phyloP scores from a whole-genome alignment of 805 yeast species.

The Saccharomycopsis microspora region DNA sequence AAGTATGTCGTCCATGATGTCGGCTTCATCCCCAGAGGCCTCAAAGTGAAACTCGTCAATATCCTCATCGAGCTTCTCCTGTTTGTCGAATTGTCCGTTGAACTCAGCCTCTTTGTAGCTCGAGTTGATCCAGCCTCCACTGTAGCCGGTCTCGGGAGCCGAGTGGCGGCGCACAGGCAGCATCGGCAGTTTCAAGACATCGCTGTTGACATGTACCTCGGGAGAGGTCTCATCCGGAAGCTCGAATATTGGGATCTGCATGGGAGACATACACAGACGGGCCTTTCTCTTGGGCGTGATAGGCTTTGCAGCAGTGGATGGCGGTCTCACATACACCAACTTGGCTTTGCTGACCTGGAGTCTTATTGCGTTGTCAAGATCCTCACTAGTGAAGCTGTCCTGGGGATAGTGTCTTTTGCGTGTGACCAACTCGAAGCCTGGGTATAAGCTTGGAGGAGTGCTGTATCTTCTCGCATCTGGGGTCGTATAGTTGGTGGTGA shows the following conservation, averaged over 20 bases:
- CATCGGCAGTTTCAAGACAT: too few relatives aligned
- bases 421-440: too few relatives aligned
- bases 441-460: too few relatives aligned
- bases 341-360: not conserved
- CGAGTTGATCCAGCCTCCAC: too few relatives aligned
- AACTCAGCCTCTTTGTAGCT: too few relatives aligned
- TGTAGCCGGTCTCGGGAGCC: too few relatives aligned
- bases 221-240: too few relatives aligned
- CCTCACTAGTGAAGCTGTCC: slow-evolving; percentile 2
- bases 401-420: not conserved
- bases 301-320: not conserved
- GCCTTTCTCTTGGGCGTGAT: not conserved
- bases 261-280: not conserved
- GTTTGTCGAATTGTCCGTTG: not conserved
- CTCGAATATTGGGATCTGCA: not conserved
- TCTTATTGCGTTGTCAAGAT: not conserved
- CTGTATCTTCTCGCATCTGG: too few relatives aligned
- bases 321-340: not conserved
- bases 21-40: not conserved
- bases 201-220: too few relatives aligned
- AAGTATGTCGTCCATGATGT: not conserved
- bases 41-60: not conserved
- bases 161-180: too few relatives aligned
- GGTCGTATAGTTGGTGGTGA: too few relatives aligned
- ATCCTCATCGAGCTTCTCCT: not conserved